Evolutionary conservation across 441 rosid species (phyloP), one percentile per base, ranked within the genome.

Genomic region (Biscutella auriculata): DNA sequence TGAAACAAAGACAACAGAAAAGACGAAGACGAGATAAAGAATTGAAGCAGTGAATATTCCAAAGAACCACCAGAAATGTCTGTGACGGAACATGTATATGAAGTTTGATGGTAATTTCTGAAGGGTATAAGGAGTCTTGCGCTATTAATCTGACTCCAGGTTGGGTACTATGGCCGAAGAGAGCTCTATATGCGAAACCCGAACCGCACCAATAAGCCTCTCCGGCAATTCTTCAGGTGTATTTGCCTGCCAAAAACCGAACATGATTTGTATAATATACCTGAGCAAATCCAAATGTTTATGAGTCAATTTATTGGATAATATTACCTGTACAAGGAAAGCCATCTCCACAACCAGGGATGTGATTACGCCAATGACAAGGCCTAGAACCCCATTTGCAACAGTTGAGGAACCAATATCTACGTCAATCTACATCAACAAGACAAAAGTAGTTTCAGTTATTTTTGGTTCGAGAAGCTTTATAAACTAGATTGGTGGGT

Each of bases 391-490:
- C 75, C 96, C 99, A 67, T 88, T 94, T 40, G 99, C 99, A 30
- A 94, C 97, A 2, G 97, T 88, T 13, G 99, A 94, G 60, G 97
- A 94, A 61, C 99, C 96, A 8, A 94, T 88, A 76, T 94, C 99
- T 50, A 94, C 86, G 63, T 94, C 99, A 67, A 94, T 80, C 99
- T 94, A 51, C 63, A 75, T 27, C 12, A 33, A n/a, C n/a, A n/a
- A n/a, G n/a, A n/a, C n/a, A n/a, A n/a, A n/a, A n/a, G n/a, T n/a
- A n/a, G n/a, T n/a, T n/a, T n/a, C n/a, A n/a, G n/a, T n/a, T n/a
- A n/a, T n/a, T n/a, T n/a, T n/a, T n/a, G n/a, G n/a, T n/a, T n/a
- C n/a, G n/a, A n/a, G n/a, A n/a, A n/a, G n/a, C n/a, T n/a, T n/a
- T n/a, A n/a, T n/a, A n/a, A n/a, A n/a, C n/a, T n/a, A n/a, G n/a